These are phyloP conservation scores for Porcisia hertigi DNA, from an alignment of 208 protist genomes.

Conservation along the genomic window DNA sequence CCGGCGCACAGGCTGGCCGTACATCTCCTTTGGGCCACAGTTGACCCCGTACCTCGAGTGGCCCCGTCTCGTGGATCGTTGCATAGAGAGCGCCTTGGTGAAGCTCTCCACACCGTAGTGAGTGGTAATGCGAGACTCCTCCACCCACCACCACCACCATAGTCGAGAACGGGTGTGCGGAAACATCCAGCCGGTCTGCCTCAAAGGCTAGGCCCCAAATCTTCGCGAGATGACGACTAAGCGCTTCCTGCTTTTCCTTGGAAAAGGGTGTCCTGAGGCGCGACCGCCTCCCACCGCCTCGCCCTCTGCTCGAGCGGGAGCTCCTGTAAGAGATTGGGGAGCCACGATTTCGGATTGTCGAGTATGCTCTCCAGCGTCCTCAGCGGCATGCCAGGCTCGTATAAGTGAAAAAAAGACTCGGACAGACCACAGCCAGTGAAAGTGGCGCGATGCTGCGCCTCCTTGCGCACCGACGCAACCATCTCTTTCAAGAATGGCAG, in stretches of 20 bases:
- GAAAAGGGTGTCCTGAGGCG: slow-evolving; percentile 50
- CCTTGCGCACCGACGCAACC: slow-evolving; percentile 65
- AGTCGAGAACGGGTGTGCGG: slow-evolving; percentile 87
- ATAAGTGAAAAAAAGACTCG: slow-evolving; percentile 76
- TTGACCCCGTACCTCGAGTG: slow-evolving; percentile 90
- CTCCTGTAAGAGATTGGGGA: slow-evolving; percentile 66
- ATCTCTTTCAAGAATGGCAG: slow-evolving; percentile 74
- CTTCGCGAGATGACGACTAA: slow-evolving; percentile 57
- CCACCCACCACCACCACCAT: slow-evolving; percentile 63
- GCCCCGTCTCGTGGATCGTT: slow-evolving; percentile 86
- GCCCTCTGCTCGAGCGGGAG: slow-evolving; percentile 54
- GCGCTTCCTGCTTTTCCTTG: slow-evolving; percentile 51
- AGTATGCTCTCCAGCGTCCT: slow-evolving; percentile 68
- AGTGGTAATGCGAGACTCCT: slow-evolving; percentile 88
- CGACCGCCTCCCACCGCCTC: slow-evolving; percentile 15
- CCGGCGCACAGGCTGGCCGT: slow-evolving; percentile 57
- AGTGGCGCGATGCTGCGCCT: slow-evolving; percentile 45
- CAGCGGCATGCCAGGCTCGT: slow-evolving; percentile 77
- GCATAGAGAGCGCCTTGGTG: slow-evolving; percentile 51
- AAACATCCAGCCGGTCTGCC: slow-evolving; percentile 78
- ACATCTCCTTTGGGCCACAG: slow-evolving; percentile 61
- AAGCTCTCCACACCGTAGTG: slow-evolving; percentile 65
- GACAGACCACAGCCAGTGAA: slow-evolving; percentile 50
- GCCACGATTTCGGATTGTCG: slow-evolving; percentile 69
- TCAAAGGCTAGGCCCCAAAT: slow-evolving; percentile 84